Evolutionary conservation across 805 yeast species (phyloP).

Genomic region (Komagataella ulmi): DNA sequence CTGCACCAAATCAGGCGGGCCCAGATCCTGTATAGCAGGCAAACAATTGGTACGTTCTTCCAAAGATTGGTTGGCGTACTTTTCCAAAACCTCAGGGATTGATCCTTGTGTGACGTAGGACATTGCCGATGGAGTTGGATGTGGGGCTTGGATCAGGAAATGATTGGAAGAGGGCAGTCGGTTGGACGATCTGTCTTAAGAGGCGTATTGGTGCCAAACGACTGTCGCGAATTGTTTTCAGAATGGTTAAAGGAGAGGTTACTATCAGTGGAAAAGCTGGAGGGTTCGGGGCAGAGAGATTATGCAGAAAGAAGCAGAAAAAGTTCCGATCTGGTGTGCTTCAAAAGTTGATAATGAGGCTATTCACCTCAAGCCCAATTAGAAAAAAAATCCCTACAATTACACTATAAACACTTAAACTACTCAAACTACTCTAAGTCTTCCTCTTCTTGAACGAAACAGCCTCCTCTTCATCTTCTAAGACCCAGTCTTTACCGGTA

Average conservation of each 20-base stretch:
- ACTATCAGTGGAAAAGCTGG: not conserved
- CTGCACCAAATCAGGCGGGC: conserved; percentile 57
- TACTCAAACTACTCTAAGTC: conserved; percentile 5
- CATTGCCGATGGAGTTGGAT: conserved; percentile 9
- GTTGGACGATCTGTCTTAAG: not conserved
- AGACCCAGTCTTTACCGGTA: conserved; percentile 69
- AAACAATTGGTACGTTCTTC: conserved; percentile 52
- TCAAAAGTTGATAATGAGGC: too few species aligned
- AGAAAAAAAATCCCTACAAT: not conserved
- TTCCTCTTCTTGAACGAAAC: conserved; percentile 7
- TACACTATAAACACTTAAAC: not conserved
- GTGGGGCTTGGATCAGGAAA: not conserved
- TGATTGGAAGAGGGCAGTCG: not conserved
- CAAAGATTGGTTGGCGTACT: conserved; percentile 32
- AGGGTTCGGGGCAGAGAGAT: not conserved
- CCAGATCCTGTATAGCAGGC: conserved; percentile 47
- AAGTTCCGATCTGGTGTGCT: not conserved
- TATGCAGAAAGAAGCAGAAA: too few species aligned
- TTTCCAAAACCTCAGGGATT: conserved; percentile 52
- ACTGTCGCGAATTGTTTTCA: not conserved
- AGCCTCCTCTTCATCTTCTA: conserved; percentile 30
- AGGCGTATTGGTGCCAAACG: not conserved
- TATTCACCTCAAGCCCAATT: not conserved
- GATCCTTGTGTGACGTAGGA: conserved; percentile 40
- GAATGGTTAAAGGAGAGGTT: not conserved